Evolutionary conservation across 2,329 filamentous ascomycete genomes (phyloP).

Genomic region (Hymenoscyphus scutula): DNA sequence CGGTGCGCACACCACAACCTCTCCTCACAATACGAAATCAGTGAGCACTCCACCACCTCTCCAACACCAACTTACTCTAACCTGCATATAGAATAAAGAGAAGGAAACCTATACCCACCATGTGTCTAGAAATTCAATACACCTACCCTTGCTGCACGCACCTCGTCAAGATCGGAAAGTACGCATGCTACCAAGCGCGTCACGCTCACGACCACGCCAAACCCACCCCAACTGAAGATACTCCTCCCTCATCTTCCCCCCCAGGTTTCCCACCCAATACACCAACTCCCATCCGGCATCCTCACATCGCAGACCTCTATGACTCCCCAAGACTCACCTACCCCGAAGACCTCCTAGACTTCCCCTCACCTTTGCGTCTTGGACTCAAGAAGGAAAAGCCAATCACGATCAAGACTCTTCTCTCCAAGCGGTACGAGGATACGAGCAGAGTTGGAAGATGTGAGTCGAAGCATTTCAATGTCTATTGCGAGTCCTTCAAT

Average conservation of each 20-base stretch:
- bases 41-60: background rate
- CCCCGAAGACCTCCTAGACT: too few species aligned
- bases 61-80: background rate
- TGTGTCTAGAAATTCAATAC: conserved; percentile 7
- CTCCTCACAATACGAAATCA: too few species aligned
- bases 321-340: too few species aligned
- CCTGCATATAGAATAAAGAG: background rate
- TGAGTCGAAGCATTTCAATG: background rate
- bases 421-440: background rate
- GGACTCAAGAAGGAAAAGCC: background rate
- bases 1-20: too few species aligned
- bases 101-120: background rate
- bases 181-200: conserved; percentile 5
- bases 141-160: background rate
- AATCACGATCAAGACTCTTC: conserved; percentile 3
- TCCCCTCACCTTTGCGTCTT: background rate
- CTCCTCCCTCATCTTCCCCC: background rate
- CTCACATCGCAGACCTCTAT: too few species aligned
- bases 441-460: background rate
- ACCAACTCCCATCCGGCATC: background rate
- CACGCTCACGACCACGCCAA: background rate
- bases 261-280: background rate
- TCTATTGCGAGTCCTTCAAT: background rate
- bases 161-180: conserved; percentile 7
- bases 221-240: background rate